These are phyloP conservation scores for Platismatia glauca DNA, from an alignment of 495 filamentous ascomycete species.

Conservation along the genomic window DNA sequence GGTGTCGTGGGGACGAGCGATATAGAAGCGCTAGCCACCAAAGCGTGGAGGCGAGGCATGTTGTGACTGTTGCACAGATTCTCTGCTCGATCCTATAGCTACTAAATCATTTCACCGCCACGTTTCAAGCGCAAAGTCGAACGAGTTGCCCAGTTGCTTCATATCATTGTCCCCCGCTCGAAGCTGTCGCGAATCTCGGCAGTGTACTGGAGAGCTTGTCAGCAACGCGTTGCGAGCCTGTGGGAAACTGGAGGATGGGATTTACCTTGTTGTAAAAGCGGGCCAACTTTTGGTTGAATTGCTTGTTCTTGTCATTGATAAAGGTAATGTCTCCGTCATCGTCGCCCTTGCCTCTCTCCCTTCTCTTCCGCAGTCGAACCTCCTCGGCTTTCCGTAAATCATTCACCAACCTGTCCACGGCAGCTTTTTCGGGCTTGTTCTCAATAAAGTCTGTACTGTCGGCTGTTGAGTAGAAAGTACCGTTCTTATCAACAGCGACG, in stretches of 20 bases:
- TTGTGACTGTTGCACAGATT: slow-evolving; percentile 38
- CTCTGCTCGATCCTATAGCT: neutral
- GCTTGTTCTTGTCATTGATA: slow-evolving; percentile 99
- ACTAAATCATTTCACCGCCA: neutral
- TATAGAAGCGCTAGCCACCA: slow-evolving; percentile 64
- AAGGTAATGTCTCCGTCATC: slow-evolving; percentile 89
- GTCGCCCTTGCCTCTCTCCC: slow-evolving; percentile 59
- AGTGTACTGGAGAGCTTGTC: slow-evolving; percentile 62
- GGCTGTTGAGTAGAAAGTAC: slow-evolving; percentile 79
- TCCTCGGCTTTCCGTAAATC: slow-evolving; percentile 89
- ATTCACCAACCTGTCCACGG: slow-evolving; percentile 79
- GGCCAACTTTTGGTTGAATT: slow-evolving; percentile 94
- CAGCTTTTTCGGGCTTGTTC: slow-evolving; percentile 79
- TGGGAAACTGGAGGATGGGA: slow-evolving; percentile 1
- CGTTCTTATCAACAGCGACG: slow-evolving; percentile 83
- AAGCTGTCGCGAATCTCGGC: slow-evolving; percentile 95
- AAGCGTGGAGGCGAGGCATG: slow-evolving; percentile 76
- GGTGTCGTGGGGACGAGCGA: slow-evolving; percentile 60
- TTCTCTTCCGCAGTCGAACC: slow-evolving; percentile 69
- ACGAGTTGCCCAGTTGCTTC: neutral
- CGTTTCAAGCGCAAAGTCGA: too few species aligned
- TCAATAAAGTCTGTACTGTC: slow-evolving; percentile 73
- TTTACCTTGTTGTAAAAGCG: slow-evolving; percentile 91
- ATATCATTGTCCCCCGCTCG: slow-evolving; percentile 86
- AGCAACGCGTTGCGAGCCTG: neutral